A percentile compares a stretch with the other conserved stretches of the same genome.
phyloP scores from a whole-genome alignment of 2,329 filamentous ascomycete species.

The Pestalotiopsis sp. region DNA sequence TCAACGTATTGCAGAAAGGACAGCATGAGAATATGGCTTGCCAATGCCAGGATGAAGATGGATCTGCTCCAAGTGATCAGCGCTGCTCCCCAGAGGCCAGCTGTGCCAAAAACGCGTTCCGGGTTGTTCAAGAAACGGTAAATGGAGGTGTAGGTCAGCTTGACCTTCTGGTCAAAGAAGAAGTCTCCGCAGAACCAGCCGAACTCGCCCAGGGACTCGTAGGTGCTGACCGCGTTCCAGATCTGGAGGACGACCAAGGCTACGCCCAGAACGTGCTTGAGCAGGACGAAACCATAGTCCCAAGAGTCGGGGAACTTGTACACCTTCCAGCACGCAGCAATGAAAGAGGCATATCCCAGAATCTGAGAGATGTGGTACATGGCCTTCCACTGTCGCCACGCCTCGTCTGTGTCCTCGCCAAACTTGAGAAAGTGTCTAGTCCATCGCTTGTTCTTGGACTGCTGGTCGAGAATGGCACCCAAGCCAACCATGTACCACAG shows the following conservation, averaged over 20 bases:
- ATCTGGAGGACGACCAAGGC: constrained; percentile 82
- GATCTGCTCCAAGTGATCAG: constrained; percentile 88
- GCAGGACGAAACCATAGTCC: constrained; percentile 79
- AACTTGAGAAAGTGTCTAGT: constrained; percentile 97
- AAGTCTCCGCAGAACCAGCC: constrained; percentile 99
- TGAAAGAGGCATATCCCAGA: constrained; percentile 85
- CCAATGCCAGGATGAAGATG: constrained; percentile 82
- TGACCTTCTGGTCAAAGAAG: constrained; percentile 88
- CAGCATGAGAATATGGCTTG: constrained; percentile 83
- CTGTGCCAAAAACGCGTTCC: constrained; percentile 88
- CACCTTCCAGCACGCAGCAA: constrained; percentile 94
- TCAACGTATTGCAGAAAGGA: constrained; percentile 92
- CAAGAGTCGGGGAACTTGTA: constrained; percentile 85
- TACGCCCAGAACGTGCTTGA: constrained; percentile 83
- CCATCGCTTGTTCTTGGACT: constrained; percentile 91
- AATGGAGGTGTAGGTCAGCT: constrained; percentile 93
- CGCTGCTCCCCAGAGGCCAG: constrained; percentile 92
- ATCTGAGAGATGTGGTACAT: constrained; percentile 91
- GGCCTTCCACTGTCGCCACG: constrained; percentile 97
- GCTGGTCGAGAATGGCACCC: constrained; percentile 78
- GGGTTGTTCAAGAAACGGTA: constrained; percentile 98
- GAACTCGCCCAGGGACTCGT: constrained; percentile 94
- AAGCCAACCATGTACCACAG: constrained; percentile 91
- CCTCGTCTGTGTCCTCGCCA: constrained; percentile 85
- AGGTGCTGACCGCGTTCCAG: constrained; percentile 92